Base-by-base conservation (phyloP, 805 yeast genomes). In the Wickerhamomyces rabaulensis region DNA sequence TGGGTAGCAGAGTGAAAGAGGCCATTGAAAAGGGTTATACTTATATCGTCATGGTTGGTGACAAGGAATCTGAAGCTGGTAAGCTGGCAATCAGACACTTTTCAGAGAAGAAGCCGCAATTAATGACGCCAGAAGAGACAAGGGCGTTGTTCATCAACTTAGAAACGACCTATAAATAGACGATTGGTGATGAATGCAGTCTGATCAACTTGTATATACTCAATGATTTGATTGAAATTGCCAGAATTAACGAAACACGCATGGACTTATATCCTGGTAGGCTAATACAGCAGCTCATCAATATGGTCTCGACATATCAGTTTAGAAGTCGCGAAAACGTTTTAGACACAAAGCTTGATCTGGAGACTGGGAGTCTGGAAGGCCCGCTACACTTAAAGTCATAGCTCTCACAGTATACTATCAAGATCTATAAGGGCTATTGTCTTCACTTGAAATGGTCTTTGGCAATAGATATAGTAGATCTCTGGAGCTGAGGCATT, bases 21-120 rank as follows among this genome's bases (percentile, higher is more conserved):
- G 94, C 95, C 2, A 71, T 84, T 13, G 61, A 65, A 46, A 81
- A 81, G 55, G 89, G 92, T 1, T 90, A 86, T 62, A 83, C 85
- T 9, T 94, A 79, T 58, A 76, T 92, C 40, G 69, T 89, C n/a
- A 78, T 91, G 66, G 75, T 94, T 37, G 99, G 99, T 23, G 96
- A 90, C 54, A 79, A 79, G 53, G 99, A 94, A 63, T 69, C 85
- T 8, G 78, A 74, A 42, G 64, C 66, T 33, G 78, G 78, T 0
- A 76, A 77, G 1, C 68, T 82, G 16, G 80, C 95, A 1, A 74
- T 92, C 9, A 75, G 96, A 59, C 62, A 79, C 7, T 68, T 85
- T 33, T 76, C 70, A 26, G 70, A 69, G 46, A 71, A 81, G 45
- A 73, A 66, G 41, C 59, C 62, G 15, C 26, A 60, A 48, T 63